A percentile compares a stretch with the other conserved stretches of the same genome.
Evolutionary conservation across 2,329 filamentous ascomycete species (phyloP).

Genomic region (Curvularia eragrostidis): DNA sequence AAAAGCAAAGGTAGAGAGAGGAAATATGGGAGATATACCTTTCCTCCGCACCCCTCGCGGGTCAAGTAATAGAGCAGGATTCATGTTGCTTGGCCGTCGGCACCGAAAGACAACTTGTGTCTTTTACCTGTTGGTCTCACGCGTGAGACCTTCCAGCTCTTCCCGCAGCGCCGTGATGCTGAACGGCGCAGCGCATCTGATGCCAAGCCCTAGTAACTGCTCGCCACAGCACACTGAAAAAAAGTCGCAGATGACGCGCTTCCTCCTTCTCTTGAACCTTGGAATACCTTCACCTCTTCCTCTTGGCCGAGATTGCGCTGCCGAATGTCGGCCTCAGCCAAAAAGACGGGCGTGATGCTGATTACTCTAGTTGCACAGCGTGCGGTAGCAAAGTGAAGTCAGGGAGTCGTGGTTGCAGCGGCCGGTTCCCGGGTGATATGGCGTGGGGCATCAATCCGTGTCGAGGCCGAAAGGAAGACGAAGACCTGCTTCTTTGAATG

Average conservation of each 20-base stretch:
- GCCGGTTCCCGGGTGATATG: constrained; percentile 13
- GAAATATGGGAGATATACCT: constrained; percentile 27
- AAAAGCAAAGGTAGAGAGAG: not conserved
- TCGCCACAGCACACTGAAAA: constrained; percentile 15
- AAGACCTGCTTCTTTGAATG: constrained; percentile 2
- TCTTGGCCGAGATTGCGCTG: constrained; percentile 1
- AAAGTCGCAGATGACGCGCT: not conserved
- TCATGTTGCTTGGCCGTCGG: constrained; percentile 26
- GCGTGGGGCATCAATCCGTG: constrained; percentile 23
- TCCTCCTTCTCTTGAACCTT: not conserved
- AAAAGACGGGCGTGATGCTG: constrained; percentile 10
- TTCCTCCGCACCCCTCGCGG: constrained; percentile 31
- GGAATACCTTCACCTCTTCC: not conserved
- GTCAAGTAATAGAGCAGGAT: constrained; percentile 38
- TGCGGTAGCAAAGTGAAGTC: constrained; percentile 31
- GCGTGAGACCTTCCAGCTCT: constrained; percentile 19
- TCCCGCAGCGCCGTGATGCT: constrained; percentile 17
- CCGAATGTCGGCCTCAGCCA: constrained; percentile 2
- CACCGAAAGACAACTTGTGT: constrained; percentile 1
- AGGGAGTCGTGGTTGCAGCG: constrained; percentile 26
- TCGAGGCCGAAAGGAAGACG: not conserved
- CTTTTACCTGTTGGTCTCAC: constrained; percentile 5
- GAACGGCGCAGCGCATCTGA: constrained; percentile 25
- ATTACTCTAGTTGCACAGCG: constrained; percentile 15
- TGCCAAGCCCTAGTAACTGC: constrained; percentile 23